These are phyloP conservation scores for Dipteronia sinensis DNA, from an alignment of 345 rosid genomes.

Conservation along the genomic window DNA sequence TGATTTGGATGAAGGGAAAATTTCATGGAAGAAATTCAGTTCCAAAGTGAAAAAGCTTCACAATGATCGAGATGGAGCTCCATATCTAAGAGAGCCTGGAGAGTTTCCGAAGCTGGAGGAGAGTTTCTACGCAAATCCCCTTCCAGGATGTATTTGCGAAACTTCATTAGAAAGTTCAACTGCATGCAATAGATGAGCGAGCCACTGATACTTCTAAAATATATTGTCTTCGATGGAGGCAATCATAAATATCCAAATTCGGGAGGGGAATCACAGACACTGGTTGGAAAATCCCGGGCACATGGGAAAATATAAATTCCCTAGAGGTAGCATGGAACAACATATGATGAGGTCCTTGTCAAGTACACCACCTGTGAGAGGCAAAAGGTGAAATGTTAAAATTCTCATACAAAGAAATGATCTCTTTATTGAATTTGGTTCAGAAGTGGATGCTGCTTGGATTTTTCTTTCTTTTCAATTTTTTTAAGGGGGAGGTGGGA, in stretches of 20 bases:
- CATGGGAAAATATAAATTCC: background rate
- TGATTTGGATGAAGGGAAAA: constrained; percentile 69
- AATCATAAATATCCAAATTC: background rate
- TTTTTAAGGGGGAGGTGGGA: background rate
- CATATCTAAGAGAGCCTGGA: constrained; percentile 67
- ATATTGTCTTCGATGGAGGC: constrained; percentile 5
- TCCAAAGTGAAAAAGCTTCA: constrained; percentile 83
- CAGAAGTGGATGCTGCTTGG: background rate
- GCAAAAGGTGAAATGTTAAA: constrained; percentile 8
- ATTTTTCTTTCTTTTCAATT: background rate
- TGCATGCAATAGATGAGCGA: constrained; percentile 10
- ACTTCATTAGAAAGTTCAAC: constrained; percentile 28
- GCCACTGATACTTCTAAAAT: constrained; percentile 9
- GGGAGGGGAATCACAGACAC: constrained; percentile 10
- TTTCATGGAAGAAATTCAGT: constrained; percentile 86
- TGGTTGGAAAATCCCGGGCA: constrained; percentile 17
- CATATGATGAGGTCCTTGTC: background rate
- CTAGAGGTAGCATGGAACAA: background rate
- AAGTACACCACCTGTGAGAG: constrained; percentile 10
- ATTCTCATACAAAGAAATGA: constrained; percentile 5
- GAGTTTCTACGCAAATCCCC: constrained; percentile 87
- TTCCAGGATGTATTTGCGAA: constrained; percentile 87
- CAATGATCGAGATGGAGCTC: constrained; percentile 68
- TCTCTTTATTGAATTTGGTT: background rate
- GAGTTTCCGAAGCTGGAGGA: constrained; percentile 92